These are phyloP conservation scores for Populus trichocarpa DNA, from an alignment of 441 rosid species.

Conservation along the genomic window DNA sequence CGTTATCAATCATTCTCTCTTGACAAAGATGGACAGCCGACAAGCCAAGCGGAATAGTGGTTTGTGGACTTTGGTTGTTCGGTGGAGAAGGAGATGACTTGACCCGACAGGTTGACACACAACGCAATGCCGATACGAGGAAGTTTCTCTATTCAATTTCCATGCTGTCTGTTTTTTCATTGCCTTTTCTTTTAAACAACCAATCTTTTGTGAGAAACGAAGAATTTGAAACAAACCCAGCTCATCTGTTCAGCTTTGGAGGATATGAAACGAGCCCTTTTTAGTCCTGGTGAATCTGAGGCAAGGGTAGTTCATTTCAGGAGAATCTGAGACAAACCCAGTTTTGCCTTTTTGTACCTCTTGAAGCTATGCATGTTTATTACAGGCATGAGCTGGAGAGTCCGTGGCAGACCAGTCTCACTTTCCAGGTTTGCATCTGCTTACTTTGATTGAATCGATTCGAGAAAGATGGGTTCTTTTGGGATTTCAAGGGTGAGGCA, in stretches of 20 bases:
- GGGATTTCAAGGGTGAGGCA: neutral
- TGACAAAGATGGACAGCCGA: neutral
- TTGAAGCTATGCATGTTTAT: neutral
- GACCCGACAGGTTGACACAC: neutral
- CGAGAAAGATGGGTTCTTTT: neutral
- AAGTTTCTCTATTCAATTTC: neutral
- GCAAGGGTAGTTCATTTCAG: neutral
- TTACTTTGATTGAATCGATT: neutral
- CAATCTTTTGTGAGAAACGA: constrained; percentile 1
- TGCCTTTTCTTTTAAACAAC: neutral
- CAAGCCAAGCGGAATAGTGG: neutral
- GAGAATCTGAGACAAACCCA: constrained; percentile 10
- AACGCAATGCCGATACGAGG: neutral
- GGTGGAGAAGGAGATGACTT: neutral
- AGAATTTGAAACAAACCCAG: neutral
- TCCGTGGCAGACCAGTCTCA: constrained; percentile 2
- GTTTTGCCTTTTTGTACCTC: constrained; percentile 13
- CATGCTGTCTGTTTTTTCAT: neutral
- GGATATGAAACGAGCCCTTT: neutral
- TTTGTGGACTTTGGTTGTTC: neutral
- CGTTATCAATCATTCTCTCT: neutral
- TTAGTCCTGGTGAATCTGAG: neutral
- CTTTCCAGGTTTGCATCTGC: constrained; percentile 18
- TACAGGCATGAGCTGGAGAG: neutral
- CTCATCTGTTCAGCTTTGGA: neutral